Conservation (phyloP, 306 rosid species). For the Sicyos edulis region DNA sequence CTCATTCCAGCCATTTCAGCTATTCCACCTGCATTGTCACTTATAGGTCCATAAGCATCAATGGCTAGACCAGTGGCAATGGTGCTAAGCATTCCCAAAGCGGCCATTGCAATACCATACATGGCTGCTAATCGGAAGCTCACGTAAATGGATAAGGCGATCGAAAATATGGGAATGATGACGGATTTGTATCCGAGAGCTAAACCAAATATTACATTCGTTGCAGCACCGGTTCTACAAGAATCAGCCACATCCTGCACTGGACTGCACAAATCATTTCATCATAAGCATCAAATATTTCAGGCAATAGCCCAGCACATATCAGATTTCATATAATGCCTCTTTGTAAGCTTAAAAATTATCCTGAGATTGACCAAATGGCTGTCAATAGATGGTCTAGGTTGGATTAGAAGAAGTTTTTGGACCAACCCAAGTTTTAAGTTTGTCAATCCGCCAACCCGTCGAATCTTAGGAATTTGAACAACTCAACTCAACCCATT, state of each 20-base stretch:
- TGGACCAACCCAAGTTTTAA: too few relatives aligned
- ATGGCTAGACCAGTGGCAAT: constrained; percentile 67
- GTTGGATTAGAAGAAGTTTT: too few relatives aligned
- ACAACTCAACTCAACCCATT: too few relatives aligned
- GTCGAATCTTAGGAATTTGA: too few relatives aligned
- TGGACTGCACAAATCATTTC: constrained; percentile 42
- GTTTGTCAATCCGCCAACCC: too few relatives aligned
- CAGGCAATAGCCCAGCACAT: not conserved
- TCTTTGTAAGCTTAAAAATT: not conserved
- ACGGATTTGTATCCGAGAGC: constrained; percentile 67
- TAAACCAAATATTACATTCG: constrained; percentile 62
- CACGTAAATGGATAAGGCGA: constrained; percentile 57
- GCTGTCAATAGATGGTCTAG: not conserved
- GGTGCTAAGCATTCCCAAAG: constrained; percentile 74
- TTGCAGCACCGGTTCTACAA: constrained; percentile 67
- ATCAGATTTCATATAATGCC: constrained; percentile 10
- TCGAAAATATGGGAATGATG: constrained; percentile 58
- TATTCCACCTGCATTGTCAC: constrained; percentile 68
- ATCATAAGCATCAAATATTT: constrained; percentile 19
- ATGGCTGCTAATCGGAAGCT: constrained; percentile 73
- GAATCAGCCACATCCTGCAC: constrained; percentile 81
- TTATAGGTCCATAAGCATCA: constrained; percentile 71
- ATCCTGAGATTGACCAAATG: not conserved
- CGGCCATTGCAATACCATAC: constrained; percentile 66
- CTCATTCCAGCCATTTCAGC: constrained; percentile 78